Base-by-base conservation (phyloP, 2,329 filamentous ascomycete genomes). In the Calonectria pteridis region DNA sequence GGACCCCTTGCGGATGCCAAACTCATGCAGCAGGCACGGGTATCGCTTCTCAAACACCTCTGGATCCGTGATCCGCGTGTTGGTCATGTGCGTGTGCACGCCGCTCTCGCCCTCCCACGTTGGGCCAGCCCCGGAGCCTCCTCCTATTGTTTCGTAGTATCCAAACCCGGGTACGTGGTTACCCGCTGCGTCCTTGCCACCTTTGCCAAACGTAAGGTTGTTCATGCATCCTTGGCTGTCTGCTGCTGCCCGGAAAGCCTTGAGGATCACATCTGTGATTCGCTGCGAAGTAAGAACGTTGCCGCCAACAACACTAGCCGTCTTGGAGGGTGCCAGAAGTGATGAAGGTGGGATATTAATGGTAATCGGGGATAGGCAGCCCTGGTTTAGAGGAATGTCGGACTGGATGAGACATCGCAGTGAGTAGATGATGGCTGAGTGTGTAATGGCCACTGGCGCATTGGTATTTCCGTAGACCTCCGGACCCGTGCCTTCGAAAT, bases 51-150 rank as follows among this genome's bases (percentile, higher is more conserved):
- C 94, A 76, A 96, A 94, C 9, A 95, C 90, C 82, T 97, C 94
- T 0, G 93, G 89, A 81, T 96, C 94, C 0, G 94, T 96, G 81
- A 96, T 96, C 18, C 94, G 90, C 4, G 94, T 96, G 83, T 97
- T 97, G 9, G 94, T 96, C 93, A 96, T 95, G 84, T 96, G 94
- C 2, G 91, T 93, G 82, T 96, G 94, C n/a, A 96, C 93, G 31
- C 93, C 94, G 67, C 88, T 91, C 14, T 93, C 93, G 46, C 94
- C 94, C 73, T 93, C 87, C 94, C 94, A 96, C 18, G 88, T 87
- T 0, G 92, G 89, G 0, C 94, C 94, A 0, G 94, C 94, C 33
- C 94, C 94, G 49, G 89, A 91, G 0, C 94, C 94, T 49, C 94
- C 94, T 0, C 93, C 93, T 75, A 97, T 95, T 7, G 94, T 96